These are phyloP conservation scores for Trametes maxima DNA, from an alignment of 768 basidiomycete species.

Conservation along the genomic window DNA sequence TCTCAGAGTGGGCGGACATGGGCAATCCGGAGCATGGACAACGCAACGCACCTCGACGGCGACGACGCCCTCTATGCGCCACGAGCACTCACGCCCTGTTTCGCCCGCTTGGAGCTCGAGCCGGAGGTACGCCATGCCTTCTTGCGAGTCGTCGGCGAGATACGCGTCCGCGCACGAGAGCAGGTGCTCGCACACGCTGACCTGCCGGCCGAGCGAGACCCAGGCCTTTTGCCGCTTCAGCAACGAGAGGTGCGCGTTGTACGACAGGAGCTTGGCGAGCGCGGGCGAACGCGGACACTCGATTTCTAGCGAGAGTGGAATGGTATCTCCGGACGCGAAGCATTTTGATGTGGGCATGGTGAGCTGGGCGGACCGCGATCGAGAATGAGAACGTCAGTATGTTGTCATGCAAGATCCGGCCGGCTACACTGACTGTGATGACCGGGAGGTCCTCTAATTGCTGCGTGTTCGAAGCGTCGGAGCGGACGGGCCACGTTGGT, in stretches of 20 bases:
- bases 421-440: constrained; percentile 10
- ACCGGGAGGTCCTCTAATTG: constrained; percentile 9
- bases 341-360: constrained; percentile 40
- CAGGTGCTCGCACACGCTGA: constrained; percentile 33
- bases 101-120: constrained; percentile 41
- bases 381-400: constrained; percentile 5
- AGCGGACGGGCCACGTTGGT: constrained; percentile 19
- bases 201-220: constrained; percentile 28
- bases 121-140: constrained; percentile 39
- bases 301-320: constrained; percentile 43
- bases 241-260: constrained; percentile 39
- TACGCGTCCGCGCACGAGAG: constrained; percentile 27
- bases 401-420: not conserved
- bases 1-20: not conserved
- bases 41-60: constrained; percentile 33
- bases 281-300: constrained; percentile 40
- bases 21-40: constrained; percentile 6
- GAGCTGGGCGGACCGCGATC: constrained; percentile 31
- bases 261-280: constrained; percentile 40
- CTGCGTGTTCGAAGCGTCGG: constrained; percentile 9
- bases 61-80: constrained; percentile 31
- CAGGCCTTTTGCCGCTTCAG: constrained; percentile 39
- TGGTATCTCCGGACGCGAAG: constrained; percentile 43
- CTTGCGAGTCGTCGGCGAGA: constrained; percentile 36
- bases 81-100: constrained; percentile 41